These are phyloP conservation scores for Aspergillus fructus DNA, from an alignment of 2,329 filamentous ascomycete genomes.

Conservation along the genomic window DNA sequence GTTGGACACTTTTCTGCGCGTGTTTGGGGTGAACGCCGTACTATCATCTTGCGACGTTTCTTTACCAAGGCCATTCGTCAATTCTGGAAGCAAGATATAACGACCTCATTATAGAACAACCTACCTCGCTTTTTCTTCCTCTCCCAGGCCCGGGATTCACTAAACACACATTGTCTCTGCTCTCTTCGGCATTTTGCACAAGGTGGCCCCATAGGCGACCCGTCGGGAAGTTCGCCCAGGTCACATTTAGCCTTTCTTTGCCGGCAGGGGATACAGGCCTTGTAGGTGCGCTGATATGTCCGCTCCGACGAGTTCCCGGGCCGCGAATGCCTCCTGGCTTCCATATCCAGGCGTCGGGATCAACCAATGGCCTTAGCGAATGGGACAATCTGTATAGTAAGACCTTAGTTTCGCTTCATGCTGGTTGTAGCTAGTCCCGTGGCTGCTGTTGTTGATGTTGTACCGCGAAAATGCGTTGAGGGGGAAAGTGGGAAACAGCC, in stretches of 20 bases:
- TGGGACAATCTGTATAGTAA: neutral
- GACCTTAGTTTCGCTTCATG: neutral
- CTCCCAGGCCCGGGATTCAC: conserved; percentile 43
- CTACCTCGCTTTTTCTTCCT: conserved; percentile 36
- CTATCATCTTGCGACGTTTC: conserved; percentile 15
- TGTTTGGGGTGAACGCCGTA: neutral
- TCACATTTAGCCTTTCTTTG: conserved; percentile 55
- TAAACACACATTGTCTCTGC: conserved; percentile 52
- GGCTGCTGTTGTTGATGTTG: neutral
- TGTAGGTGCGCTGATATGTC: conserved; percentile 53
- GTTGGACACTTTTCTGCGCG: conserved; percentile 11
- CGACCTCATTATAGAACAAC: neutral
- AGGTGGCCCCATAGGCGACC: conserved; percentile 38
- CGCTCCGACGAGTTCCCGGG: conserved; percentile 28
- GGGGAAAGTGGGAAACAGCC: conserved; percentile 15
- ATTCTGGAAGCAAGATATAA: neutral
- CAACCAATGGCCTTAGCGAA: conserved; percentile 17
- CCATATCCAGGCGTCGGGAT: conserved; percentile 16
- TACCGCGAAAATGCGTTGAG: neutral
- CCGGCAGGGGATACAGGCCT: conserved; percentile 54
- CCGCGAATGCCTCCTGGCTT: conserved; percentile 19
- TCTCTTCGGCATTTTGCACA: conserved; percentile 53
- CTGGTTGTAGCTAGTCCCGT: neutral
- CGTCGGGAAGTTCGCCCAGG: conserved; percentile 41
- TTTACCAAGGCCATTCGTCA: neutral